These are phyloP conservation scores for Pelargonium myrrhifolium DNA, from an alignment of 441 rosid species.

Conservation along the genomic window DNA sequence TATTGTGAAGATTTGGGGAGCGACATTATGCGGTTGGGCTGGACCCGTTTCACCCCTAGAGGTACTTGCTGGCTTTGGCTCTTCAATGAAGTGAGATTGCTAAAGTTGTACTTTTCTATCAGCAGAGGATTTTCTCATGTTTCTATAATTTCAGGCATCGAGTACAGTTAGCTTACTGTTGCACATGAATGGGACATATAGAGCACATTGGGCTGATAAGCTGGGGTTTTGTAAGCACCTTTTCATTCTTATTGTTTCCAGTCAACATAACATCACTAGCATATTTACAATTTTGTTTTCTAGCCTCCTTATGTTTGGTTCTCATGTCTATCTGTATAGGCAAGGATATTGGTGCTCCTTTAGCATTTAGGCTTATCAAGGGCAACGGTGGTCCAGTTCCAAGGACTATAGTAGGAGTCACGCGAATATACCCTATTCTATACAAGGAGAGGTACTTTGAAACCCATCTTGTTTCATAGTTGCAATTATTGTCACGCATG, in stretches of 20 bases:
- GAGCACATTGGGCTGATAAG: constrained; percentile 93
- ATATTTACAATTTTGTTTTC: constrained; percentile 18
- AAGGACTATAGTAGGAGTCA: constrained; percentile 70
- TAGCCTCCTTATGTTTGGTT: constrained; percentile 21
- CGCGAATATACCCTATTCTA: constrained; percentile 76
- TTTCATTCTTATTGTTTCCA: constrained; percentile 15
- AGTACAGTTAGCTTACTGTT: constrained; percentile 49
- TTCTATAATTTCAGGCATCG: constrained; percentile 54
- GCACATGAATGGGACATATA: constrained; percentile 86
- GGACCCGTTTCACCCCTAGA: constrained; percentile 83
- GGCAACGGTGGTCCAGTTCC: constrained; percentile 83
- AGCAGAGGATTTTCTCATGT: constrained; percentile 16
- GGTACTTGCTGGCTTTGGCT: constrained; percentile 41
- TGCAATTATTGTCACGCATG: constrained; percentile 19
- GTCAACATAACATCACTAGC: constrained; percentile 8
- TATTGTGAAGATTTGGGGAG: constrained; percentile 70
- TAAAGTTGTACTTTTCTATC: constrained; percentile 16
- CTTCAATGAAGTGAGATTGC: constrained; percentile 22
- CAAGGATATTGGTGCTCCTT: constrained; percentile 54
- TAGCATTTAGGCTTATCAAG: constrained; percentile 90
- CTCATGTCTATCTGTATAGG: constrained; percentile 41
- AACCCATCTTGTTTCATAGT: constrained; percentile 15
- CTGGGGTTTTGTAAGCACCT: constrained; percentile 79
- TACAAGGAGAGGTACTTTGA: constrained; percentile 78
- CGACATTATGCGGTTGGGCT: constrained; percentile 73